Evolutionary conservation across 345 rosid genomes (phyloP), one percentile per base, ranked within the genome.

Genomic region (Schrenkiella parvula): DNA sequence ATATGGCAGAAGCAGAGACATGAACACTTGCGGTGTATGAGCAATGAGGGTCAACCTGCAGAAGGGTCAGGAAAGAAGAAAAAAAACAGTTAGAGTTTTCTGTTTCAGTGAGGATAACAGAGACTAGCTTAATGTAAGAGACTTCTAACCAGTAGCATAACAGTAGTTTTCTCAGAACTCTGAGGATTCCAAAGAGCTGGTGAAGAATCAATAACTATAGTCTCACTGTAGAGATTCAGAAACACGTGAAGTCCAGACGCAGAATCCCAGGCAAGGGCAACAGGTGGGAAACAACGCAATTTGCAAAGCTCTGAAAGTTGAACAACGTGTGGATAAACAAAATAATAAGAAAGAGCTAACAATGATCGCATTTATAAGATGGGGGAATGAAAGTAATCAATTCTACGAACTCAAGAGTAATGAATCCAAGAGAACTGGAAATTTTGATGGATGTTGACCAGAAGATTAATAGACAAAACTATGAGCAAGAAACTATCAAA

Each of bases 21-120:
- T 88, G 65, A 44, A 86, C 18, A 56, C 82, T 82, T 61, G 85
- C 79, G 64, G 84, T 88, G 70, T 91, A 95, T 12, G 96, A 86
- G 82, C 98, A 95, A 78, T 95, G 99, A 65, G 99, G 98, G 73
- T 95, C 99, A 87, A 87, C 91, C 99, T 95, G 86, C 71, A 82
- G 51, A 72, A 75, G 66, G 44, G 78, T 43, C 51, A 4, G 37
- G 56, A 74, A 47, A 53, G 12, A 38, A n/a, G n/a, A 29, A 68
- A 68, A 12, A 21, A 57, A 59, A 42, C 53, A 48, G 37, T 35
- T 61, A n/a, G 17, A 13, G 32, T 53, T 64, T 37, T 29, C 3
- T 38, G 65, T 44, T 54, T 54, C 41, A 73, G 22, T 58, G 54
- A 39, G 66, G 32, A 72, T 43, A 68, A 14, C 64, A 52, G 46